Conservation (phyloP, 345 rosid species). For the Salix viminalis region DNA sequence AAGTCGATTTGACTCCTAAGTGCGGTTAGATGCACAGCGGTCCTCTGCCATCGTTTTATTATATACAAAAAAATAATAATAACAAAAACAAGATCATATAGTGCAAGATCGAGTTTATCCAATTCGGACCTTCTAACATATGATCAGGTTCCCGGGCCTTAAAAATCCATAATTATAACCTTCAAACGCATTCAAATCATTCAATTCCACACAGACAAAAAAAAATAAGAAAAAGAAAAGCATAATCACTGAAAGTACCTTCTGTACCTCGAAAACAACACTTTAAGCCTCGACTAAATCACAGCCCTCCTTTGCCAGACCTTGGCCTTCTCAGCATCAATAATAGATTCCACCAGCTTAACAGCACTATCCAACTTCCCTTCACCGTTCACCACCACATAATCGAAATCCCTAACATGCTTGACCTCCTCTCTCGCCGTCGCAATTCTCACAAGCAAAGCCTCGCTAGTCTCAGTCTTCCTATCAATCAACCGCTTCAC, state of each 20-base stretch:
- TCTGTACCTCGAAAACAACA: neutral
- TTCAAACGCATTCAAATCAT: neutral
- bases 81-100: neutral
- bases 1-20: neutral
- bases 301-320: constrained; percentile 62
- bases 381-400: constrained; percentile 73
- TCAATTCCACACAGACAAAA: neutral
- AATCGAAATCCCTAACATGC: constrained; percentile 63
- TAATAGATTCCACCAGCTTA: constrained; percentile 55
- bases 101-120: neutral
- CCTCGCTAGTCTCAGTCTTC: constrained; percentile 75
- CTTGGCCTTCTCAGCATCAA: constrained; percentile 92
- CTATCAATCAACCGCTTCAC: constrained; percentile 81
- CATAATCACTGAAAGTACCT: neutral
- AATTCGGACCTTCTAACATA: neutral
- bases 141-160: neutral
- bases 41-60: neutral
- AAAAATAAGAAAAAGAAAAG: neutral
- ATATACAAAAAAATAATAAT: too few relatives aligned
- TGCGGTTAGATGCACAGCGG: neutral
- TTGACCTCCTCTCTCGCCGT: constrained; percentile 84
- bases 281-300: constrained; percentile 28
- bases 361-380: constrained; percentile 79
- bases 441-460: constrained; percentile 68
- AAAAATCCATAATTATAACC: neutral